Conservation (phyloP, 2,329 filamentous ascomycete genomes). For the Colletotrichum agaves region DNA sequence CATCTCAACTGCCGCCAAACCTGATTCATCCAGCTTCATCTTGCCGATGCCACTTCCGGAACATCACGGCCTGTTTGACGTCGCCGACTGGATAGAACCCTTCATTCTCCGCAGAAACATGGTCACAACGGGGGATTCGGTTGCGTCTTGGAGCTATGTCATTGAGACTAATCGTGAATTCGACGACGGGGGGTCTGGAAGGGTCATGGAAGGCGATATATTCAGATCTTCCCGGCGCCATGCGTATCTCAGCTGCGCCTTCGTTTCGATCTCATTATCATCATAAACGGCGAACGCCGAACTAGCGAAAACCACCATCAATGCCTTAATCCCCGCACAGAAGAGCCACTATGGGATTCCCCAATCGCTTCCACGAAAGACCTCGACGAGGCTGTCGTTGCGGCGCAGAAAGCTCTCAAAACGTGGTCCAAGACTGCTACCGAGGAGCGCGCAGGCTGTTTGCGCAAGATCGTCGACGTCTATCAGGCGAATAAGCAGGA, state of each 20-base stretch:
- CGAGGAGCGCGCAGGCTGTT: slow-evolving; percentile 53
- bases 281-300: slow-evolving; percentile 28
- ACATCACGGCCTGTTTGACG: background rate
- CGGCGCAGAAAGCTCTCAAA: slow-evolving; percentile 57
- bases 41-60: slow-evolving; percentile 7
- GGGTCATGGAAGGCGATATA: background rate
- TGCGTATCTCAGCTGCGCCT: too few relatives aligned
- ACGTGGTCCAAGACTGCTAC: slow-evolving; percentile 58
- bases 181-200: background rate
- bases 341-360: slow-evolving; percentile 50
- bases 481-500: slow-evolving; percentile 53
- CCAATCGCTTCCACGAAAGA: slow-evolving; percentile 55
- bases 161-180: background rate
- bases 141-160: background rate
- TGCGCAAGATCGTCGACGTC: slow-evolving; percentile 53
- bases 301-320: slow-evolving; percentile 13
- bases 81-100: slow-evolving; percentile 10
- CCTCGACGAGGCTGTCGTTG: slow-evolving; percentile 57
- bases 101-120: slow-evolving; percentile 24
- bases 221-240: background rate
- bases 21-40: background rate
- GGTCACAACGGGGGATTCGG: slow-evolving; percentile 9
- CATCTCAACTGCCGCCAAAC: slow-evolving; percentile 28
- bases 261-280: slow-evolving; percentile 14
- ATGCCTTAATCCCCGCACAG: slow-evolving; percentile 45